These are phyloP conservation scores for Terana coerulea DNA, from an alignment of 768 basidiomycete genomes.

Conservation along the genomic window DNA sequence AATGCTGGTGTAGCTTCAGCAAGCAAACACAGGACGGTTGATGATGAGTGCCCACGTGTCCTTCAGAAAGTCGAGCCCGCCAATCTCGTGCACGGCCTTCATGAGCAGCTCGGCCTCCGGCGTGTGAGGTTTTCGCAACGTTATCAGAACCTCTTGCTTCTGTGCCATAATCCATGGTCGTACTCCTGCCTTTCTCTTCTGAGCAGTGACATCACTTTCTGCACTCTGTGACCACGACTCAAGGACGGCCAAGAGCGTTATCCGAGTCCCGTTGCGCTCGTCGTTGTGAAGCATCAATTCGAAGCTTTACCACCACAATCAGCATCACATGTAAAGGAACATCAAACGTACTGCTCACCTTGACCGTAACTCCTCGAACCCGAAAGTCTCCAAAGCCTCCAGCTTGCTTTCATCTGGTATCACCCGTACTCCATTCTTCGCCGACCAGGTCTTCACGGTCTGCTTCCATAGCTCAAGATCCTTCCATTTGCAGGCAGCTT, in stretches of 20 bases:
- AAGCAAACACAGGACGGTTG: too few species aligned
- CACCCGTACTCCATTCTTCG: neutral
- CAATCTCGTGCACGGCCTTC: neutral
- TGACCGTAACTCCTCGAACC: constrained; percentile 6
- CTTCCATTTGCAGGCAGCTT: constrained; percentile 5
- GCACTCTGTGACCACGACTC: neutral
- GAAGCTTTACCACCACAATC: too few species aligned
- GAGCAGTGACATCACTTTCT: too few species aligned
- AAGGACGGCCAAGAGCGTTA: neutral
- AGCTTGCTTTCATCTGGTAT: too few species aligned
- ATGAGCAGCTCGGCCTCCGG: neutral
- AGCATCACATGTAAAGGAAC: too few species aligned
- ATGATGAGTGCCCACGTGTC: constrained; percentile 7
- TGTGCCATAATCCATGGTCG: neutral
- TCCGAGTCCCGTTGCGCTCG: neutral
- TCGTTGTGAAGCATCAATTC: too few species aligned
- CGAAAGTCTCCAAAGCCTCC: constrained; percentile 10
- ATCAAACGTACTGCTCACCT: constrained; percentile 1
- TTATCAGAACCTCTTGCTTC: neutral
- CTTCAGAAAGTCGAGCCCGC: neutral
- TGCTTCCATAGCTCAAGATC: constrained; percentile 11
- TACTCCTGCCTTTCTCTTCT: too few species aligned
- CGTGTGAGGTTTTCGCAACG: neutral
- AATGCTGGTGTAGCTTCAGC: neutral
- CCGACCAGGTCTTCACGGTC: constrained; percentile 4